These are phyloP conservation scores for Penicillium sp. DNA, from an alignment of 2,329 filamentous ascomycete species.

Conservation along the genomic window DNA sequence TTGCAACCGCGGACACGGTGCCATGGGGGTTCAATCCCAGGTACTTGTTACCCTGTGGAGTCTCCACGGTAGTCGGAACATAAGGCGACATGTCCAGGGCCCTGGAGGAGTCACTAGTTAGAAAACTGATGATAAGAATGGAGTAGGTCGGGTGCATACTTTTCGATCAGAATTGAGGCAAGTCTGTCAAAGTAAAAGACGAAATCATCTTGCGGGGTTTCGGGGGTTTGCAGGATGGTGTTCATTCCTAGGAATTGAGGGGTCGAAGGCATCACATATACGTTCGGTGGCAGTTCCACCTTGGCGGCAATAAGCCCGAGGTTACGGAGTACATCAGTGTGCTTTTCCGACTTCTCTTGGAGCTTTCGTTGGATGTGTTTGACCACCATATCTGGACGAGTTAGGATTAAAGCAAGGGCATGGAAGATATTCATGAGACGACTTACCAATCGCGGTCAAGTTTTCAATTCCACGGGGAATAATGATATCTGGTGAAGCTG, in stretches of 20 bases:
- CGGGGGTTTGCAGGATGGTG: constrained; percentile 82
- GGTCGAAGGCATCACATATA: constrained; percentile 74
- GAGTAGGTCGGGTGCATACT: constrained; percentile 33
- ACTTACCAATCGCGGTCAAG: constrained; percentile 75
- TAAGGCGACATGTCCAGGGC: constrained; percentile 80
- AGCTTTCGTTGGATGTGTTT: constrained; percentile 90
- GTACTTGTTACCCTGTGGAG: constrained; percentile 72
- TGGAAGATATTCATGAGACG: not conserved
- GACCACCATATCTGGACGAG: constrained; percentile 75
- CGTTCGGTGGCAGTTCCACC: constrained; percentile 73
- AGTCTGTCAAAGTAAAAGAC: constrained; percentile 97
- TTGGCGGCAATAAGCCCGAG: constrained; percentile 74
- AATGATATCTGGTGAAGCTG: constrained; percentile 71
- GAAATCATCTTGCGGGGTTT: constrained; percentile 83
- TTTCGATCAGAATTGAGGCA: constrained; percentile 81
- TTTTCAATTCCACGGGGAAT: constrained; percentile 95
- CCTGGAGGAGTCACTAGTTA: constrained; percentile 45
- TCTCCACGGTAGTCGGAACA: constrained; percentile 65
- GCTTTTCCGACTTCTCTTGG: constrained; percentile 79
- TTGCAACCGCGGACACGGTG: constrained; percentile 80
- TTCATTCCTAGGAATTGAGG: constrained; percentile 85
- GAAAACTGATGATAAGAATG: not conserved
- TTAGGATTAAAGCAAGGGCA: constrained; percentile 15
- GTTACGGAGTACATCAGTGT: constrained; percentile 76
- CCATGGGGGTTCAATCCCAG: constrained; percentile 72